These are phyloP conservation scores for Globisporangium viniferum DNA, from an alignment of 352 stramenopile genomes.

Conservation along the genomic window DNA sequence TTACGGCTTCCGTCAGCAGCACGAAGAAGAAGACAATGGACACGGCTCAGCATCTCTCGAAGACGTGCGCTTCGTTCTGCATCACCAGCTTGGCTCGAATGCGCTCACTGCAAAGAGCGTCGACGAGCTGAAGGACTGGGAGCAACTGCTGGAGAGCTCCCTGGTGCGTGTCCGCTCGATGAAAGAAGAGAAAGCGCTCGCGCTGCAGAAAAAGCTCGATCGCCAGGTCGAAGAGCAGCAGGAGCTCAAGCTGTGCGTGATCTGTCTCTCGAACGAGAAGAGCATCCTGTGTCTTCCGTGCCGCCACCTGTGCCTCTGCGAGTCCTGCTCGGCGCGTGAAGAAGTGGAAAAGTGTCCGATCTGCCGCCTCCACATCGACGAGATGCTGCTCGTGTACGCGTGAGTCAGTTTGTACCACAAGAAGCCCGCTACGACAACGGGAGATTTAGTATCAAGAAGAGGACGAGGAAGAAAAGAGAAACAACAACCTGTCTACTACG, in stretches of 20 bases:
- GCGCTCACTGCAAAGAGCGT: conserved; percentile 30
- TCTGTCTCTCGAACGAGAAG: conserved; percentile 81
- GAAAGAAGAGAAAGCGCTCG: conserved; percentile 73
- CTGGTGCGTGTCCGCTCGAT: conserved; percentile 47
- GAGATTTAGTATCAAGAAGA: background rate
- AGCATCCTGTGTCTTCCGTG: conserved; percentile 82
- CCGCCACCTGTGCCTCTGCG: conserved; percentile 78
- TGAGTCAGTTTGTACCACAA: conserved; percentile 22
- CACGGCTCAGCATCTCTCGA: conserved; percentile 18
- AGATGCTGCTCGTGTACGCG: conserved; percentile 82
- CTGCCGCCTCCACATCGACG: conserved; percentile 76
- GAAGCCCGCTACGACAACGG: background rate
- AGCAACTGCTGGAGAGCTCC: conserved; percentile 63
- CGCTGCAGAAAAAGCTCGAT: conserved; percentile 75
- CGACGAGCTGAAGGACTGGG: conserved; percentile 69
- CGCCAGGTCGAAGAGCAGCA: conserved; percentile 74
- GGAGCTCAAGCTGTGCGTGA: conserved; percentile 85
- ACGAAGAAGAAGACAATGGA: background rate
- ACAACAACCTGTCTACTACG: conserved; percentile 1
- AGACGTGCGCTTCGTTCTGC: conserved; percentile 25
- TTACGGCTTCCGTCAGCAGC: background rate
- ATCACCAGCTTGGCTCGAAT: conserved; percentile 20
- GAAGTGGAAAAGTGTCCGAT: conserved; percentile 83
- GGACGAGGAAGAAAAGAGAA: background rate
- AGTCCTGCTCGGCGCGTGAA: conserved; percentile 61